phyloP scores from a whole-genome alignment of 345 rosid genomes.

The Linum tenue region DNA sequence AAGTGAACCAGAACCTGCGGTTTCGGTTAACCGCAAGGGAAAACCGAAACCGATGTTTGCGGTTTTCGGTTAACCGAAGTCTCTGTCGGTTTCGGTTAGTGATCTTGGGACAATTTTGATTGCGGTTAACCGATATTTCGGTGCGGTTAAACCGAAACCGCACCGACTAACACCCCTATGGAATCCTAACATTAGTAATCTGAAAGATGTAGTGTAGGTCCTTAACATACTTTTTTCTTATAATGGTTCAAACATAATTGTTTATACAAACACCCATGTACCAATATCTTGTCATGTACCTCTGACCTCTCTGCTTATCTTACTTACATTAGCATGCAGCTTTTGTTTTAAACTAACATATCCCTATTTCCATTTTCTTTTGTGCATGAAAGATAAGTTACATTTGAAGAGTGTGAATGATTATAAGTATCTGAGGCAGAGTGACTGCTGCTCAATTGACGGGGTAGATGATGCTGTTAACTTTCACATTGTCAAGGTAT shows the following conservation, averaged over 20 bases:
- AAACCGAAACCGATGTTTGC: too few species aligned
- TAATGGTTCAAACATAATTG: too few species aligned
- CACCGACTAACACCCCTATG: too few species aligned
- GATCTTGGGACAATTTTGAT: too few species aligned
- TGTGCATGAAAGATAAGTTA: slow-evolving; percentile 53
- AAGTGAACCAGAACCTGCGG: too few species aligned
- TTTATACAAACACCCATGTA: too few species aligned
- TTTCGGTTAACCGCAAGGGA: too few species aligned
- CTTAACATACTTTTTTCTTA: neutral
- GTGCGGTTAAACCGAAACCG: too few species aligned
- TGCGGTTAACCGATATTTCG: too few species aligned
- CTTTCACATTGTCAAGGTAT: slow-evolving; percentile 61
- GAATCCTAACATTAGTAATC: neutral
- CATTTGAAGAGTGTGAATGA: slow-evolving; percentile 62
- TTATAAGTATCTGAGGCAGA: slow-evolving; percentile 80
- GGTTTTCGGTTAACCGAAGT: too few species aligned
- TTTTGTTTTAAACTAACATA: neutral
- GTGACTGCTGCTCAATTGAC: slow-evolving; percentile 60
- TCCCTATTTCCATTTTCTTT: slow-evolving; percentile 1
- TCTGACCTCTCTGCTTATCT: neutral
- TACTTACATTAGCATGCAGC: neutral
- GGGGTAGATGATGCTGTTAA: slow-evolving; percentile 84
- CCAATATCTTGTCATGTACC: too few species aligned
- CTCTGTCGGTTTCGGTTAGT: too few species aligned
- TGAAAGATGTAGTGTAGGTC: neutral